Base-by-base conservation (phyloP, 1,139 yeast species). In the Arxiozyma telluris region DNA sequence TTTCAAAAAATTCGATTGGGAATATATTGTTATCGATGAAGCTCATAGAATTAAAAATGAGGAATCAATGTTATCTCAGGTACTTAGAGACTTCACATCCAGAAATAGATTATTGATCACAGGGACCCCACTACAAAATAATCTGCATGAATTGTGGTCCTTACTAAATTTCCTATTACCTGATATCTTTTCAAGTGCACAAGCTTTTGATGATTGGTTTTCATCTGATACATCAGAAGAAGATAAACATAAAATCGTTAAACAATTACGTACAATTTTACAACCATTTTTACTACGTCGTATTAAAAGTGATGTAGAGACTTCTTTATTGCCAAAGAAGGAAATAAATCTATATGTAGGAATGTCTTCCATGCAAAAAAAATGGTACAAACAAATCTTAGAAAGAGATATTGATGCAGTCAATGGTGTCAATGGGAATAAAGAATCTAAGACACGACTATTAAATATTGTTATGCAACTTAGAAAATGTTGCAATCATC, bases 351-450 rank as follows among this genome's bases (percentile, higher is more conserved):
- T 93, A 15, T 93, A 93, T 67, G 87, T 89, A 52, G 96, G 96
- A 34, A 89, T 93, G 97, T 81, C 96, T 0, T 87, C 84, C 23
- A 93, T 93, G 98, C 98, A 93, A 71, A 75, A 83, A 50, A 79
- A 81, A 61, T 93, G 98, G 98, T 93, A 93, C 69, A 86, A 84
- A 67, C 84, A 85, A 64, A 76, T 93, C 56, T 73, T 93, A 52
- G 97, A 90, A 65, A 91, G 91, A 67, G 98, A 93, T 67, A 84
- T 93, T 45, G 98, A 91, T 69, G 98, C 98, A 0, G 96, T 93
- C 20, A 93, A 93, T 69, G 96, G 96, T 44, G 90, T 84, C 3
- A 84, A 83, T 45, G 96, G 96, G 7, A 87, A 84, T 67, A 77
- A 93, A 56, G 97, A 91, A 67, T 93, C 94, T 11, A 91, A 91